Evolutionary conservation across 2,329 filamentous ascomycete species (phyloP).

Genomic region (Lasiodiplodia theobromae): DNA sequence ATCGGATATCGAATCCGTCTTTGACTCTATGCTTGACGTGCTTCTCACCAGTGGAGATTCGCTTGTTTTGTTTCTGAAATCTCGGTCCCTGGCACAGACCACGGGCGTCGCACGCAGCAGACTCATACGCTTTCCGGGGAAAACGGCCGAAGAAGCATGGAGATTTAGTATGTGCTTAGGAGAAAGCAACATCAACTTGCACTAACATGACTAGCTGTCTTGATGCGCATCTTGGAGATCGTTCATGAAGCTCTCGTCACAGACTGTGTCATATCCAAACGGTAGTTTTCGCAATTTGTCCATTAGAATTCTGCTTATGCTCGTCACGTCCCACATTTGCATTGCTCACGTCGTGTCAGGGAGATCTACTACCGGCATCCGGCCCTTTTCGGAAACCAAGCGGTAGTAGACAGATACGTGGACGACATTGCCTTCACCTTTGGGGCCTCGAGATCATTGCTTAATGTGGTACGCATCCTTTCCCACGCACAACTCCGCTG

Average conservation of each 20-base stretch:
- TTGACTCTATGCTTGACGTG: conserved; percentile 60
- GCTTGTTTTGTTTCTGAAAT: conserved; percentile 58
- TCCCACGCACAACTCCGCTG: conserved; percentile 32
- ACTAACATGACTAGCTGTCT: conserved; percentile 53
- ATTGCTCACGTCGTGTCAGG: conserved; percentile 52
- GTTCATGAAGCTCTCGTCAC: conserved; percentile 60
- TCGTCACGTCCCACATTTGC: neutral
- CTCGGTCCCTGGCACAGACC: conserved; percentile 11
- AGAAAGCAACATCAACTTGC: neutral
- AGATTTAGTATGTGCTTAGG: conserved; percentile 55
- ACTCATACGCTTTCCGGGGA: conserved; percentile 61
- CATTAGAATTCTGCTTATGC: neutral
- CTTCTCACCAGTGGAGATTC: conserved; percentile 57
- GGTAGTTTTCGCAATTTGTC: conserved; percentile 46
- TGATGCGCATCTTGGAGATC: conserved; percentile 63
- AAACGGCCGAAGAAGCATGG: conserved; percentile 63
- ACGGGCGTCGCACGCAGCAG: conserved; percentile 32
- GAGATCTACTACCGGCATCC: conserved; percentile 83
- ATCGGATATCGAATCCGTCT: conserved; percentile 62
- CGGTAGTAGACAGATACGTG: conserved; percentile 72
- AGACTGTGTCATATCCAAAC: conserved; percentile 62
- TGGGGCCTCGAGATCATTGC: conserved; percentile 65
- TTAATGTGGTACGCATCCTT: conserved; percentile 71
- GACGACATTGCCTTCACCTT: conserved; percentile 78
- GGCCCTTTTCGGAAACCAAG: conserved; percentile 73